Evolutionary conservation across 176 grass and related monocot species (phyloP), one percentile per base, ranked within the genome.

Genomic region (Oryza glaberrima): DNA sequence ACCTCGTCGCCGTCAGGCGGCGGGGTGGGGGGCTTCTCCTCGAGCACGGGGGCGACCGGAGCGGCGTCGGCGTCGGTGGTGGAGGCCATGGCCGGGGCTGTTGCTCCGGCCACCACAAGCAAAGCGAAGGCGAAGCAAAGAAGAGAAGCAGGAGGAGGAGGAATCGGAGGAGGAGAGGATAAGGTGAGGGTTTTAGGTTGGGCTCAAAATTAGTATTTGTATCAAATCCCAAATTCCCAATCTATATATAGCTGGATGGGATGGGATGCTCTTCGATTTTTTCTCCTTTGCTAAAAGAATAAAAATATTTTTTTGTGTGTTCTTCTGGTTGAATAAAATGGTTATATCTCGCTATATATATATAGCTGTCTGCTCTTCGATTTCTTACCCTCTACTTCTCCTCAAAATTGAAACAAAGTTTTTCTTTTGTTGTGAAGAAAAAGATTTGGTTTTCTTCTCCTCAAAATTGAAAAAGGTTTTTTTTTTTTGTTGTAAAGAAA

Each of bases 151-250:
- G 81, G 7, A 22, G 74, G 84, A 12, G 81, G 7, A 32, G 74
- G 84, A 86, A 83, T 79, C 79, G 78, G 60, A 78, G 72, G 49
- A 68, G 52, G 80, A 74, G 84, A 86, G 76, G 89, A 87, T 80
- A 87, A 91, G 81, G 70, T 84, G 52, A 91, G 76, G 85, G 85
- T 81, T 87, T 81, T 91, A 81, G 81, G 85, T 76, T 38, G 63
- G 63, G 69, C 25, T 9, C 15, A 13, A 63, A 63, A 63, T 68
- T 7, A 45, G 60, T 17, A 72, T 76, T 75, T 70, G 81, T 85
- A 20, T 81, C 63, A 28, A 28, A 10, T 44, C 43, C 6, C 15
- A 5, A 58, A 38, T 38, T 38, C 36, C 36, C 36, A 38, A 38
- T 38, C 5, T 79, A 68, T 82, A 78, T 79, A 83, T 82, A 77